phyloP scores from a whole-genome alignment of 768 basidiomycete species.

The Tylopilus plumbeoviolaceoides region DNA sequence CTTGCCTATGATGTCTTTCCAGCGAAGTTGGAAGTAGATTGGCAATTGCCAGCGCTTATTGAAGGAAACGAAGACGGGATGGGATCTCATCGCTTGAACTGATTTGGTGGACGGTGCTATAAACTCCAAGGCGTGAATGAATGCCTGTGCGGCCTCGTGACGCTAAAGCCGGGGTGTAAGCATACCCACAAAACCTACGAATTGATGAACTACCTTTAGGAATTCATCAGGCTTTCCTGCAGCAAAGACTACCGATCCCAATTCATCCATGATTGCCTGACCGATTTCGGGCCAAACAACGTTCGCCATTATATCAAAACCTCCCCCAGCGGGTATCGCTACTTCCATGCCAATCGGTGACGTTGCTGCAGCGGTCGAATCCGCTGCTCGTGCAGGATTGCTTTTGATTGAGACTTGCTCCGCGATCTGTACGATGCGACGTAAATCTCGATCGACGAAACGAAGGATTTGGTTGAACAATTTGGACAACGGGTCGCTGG shows the following conservation, averaged over 20 bases:
- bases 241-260: slow-evolving; percentile 83
- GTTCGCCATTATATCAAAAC: slow-evolving; percentile 83
- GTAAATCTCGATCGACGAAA: slow-evolving; percentile 74
- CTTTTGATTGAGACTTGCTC: slow-evolving; percentile 60
- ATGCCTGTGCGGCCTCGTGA: slow-evolving; percentile 78
- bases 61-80: slow-evolving; percentile 68
- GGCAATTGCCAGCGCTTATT: slow-evolving; percentile 91
- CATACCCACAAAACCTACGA: neutral
- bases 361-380: slow-evolving; percentile 1
- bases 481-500: slow-evolving; percentile 63
- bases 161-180: slow-evolving; percentile 46
- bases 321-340: slow-evolving; percentile 22
- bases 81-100: slow-evolving; percentile 66
- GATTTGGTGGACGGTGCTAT: slow-evolving; percentile 73
- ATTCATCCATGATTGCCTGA: slow-evolving; percentile 74
- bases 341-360: slow-evolving; percentile 3
- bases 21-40: slow-evolving; percentile 94
- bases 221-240: slow-evolving; percentile 89
- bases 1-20: slow-evolving; percentile 85
- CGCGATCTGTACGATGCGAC: slow-evolving; percentile 70
- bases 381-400: slow-evolving; percentile 24
- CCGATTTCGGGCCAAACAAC: slow-evolving; percentile 89
- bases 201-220: slow-evolving; percentile 55
- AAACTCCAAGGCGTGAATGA: slow-evolving; percentile 77
- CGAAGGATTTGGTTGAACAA: slow-evolving; percentile 80